A percentile compares a stretch with the other conserved stretches of the same genome.
phyloP scores from a whole-genome alignment of 345 rosid genomes.

The Rhizophora mangle region DNA sequence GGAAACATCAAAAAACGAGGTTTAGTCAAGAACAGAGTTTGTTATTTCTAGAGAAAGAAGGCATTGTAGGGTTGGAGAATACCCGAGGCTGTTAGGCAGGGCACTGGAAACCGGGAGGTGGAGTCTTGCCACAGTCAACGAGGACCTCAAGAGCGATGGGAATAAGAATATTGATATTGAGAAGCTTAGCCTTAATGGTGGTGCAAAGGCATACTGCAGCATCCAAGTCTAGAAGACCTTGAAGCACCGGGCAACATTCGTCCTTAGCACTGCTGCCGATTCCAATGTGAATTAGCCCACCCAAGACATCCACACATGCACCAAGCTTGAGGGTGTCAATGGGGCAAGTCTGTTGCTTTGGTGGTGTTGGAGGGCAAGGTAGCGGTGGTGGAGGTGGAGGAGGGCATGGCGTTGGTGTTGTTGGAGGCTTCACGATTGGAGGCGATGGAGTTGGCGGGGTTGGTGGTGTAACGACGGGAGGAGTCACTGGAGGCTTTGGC shows the following conservation, averaged over 20 bases:
- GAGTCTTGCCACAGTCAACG: conserved; percentile 71
- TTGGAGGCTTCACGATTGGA: conserved; percentile 13
- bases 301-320: conserved; percentile 84
- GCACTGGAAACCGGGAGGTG: conserved; percentile 74
- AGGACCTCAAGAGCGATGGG: conserved; percentile 87
- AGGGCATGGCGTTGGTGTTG: conserved; percentile 21
- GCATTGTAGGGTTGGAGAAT: background rate
- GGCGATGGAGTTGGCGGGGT: conserved; percentile 14
- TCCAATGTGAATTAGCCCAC: conserved; percentile 72
- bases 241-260: conserved; percentile 78
- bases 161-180: conserved; percentile 57
- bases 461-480: conserved; percentile 12
- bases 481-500: conserved; percentile 28
- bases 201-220: conserved; percentile 94
- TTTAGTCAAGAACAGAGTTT: too few relatives aligned
- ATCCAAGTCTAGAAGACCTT: conserved; percentile 66
- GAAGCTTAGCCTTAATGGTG: conserved; percentile 69
- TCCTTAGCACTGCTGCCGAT: conserved; percentile 68
- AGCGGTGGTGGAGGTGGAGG: conserved; percentile 23
- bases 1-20: too few relatives aligned
- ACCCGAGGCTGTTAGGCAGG: conserved; percentile 22
- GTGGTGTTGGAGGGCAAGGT: conserved; percentile 30
- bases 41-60: too few relatives aligned
- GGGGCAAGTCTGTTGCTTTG: conserved; percentile 56
- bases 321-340: conserved; percentile 69